Percentiles rank a stretch among this genome's conserved stretches.
phyloP scores from a whole-genome alignment of 495 filamentous ascomycete genomes.

The Lepraria neglecta region DNA sequence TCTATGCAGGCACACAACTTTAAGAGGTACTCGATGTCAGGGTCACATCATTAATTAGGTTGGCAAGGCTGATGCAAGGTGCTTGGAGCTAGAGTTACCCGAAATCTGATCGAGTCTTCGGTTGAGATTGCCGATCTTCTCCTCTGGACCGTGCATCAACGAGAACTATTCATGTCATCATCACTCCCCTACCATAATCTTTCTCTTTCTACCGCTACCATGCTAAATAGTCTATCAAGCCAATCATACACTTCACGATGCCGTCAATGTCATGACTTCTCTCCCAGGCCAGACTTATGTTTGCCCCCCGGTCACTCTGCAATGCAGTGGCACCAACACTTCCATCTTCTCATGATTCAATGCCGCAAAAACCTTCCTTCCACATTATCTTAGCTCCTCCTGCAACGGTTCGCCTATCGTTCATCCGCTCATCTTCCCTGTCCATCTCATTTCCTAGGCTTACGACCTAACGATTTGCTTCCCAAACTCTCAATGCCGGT shows the following conservation, averaged over 20 bases:
- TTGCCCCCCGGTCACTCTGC: background rate
- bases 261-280: background rate
- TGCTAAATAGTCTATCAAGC: background rate
- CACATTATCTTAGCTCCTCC: conserved; percentile 3
- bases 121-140: conserved; percentile 1
- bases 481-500: background rate
- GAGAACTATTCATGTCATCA: conserved; percentile 1
- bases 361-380: background rate
- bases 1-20: background rate
- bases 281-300: background rate
- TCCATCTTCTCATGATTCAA: background rate
- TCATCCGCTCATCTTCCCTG: conserved; percentile 5
- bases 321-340: background rate
- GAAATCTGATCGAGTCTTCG: conserved; percentile 4
- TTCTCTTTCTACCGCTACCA: too few relatives aligned
- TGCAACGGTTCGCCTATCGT: background rate
- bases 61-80: conserved; percentile 1
- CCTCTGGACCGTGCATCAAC: conserved; percentile 1
- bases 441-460: conserved; percentile 19
- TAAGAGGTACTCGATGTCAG: background rate
- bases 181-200: background rate
- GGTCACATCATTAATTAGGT: too few relatives aligned
- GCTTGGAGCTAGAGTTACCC: background rate
- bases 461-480: conserved; percentile 3
- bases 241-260: background rate